These are phyloP conservation scores for Acidomyces sp. DNA, from an alignment of 495 filamentous ascomycete species.

Conservation along the genomic window DNA sequence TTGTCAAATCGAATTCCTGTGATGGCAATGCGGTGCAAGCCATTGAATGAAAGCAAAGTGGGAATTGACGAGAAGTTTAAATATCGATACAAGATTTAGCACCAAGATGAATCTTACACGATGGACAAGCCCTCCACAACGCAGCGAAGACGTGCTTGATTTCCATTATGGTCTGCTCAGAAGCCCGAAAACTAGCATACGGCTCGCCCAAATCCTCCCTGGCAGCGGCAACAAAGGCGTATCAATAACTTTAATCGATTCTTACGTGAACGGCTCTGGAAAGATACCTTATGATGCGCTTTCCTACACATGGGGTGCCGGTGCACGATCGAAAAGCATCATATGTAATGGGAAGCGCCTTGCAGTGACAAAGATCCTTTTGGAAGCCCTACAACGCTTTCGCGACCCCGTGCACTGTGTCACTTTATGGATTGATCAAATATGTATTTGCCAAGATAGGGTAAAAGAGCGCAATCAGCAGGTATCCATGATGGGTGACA, in stretches of 20 bases:
- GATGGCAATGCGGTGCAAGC: too few relatives aligned
- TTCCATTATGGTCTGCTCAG: slow-evolving; percentile 11
- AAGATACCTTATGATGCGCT: slow-evolving; percentile 18
- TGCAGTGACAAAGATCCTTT: slow-evolving; percentile 10
- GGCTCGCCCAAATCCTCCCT: slow-evolving; percentile 12
- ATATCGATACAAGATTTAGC: too few relatives aligned
- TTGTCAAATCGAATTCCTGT: too few relatives aligned
- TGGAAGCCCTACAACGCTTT: slow-evolving; percentile 17
- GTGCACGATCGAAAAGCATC: slow-evolving; percentile 6
- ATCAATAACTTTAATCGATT: slow-evolving; percentile 15
- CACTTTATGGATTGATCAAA: slow-evolving; percentile 23
- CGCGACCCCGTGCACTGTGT: slow-evolving; percentile 3
- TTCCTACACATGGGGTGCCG: slow-evolving; percentile 20
- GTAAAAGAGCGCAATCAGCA: slow-evolving; percentile 20
- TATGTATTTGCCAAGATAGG: slow-evolving; percentile 26
- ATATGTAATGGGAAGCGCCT: slow-evolving; percentile 13
- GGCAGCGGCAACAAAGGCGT: slow-evolving; percentile 17
- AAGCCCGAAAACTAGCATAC: slow-evolving; percentile 14
- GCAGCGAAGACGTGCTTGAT: not conserved
- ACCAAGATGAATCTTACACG: slow-evolving; percentile 13
- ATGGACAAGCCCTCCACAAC: slow-evolving; percentile 6
- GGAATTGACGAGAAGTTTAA: too few relatives aligned
- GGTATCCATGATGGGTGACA: slow-evolving; percentile 24
- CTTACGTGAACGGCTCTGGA: slow-evolving; percentile 7
- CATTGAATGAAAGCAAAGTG: too few relatives aligned